Evolutionary conservation across 73 alveolate species (phyloP).

Genomic region (Paramecium pentaurelia): DNA sequence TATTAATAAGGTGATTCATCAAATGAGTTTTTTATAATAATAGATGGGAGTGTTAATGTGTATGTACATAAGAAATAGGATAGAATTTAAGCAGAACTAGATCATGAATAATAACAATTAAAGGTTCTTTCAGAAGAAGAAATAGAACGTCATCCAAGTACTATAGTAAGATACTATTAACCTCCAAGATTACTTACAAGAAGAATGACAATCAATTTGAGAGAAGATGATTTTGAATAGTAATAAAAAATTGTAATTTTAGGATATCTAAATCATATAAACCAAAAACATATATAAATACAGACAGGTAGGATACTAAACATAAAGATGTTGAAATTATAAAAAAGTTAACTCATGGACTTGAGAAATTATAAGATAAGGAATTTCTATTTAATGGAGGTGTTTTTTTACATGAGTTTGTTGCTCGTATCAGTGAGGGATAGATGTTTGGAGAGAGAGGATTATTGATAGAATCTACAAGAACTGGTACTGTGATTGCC

Average conservation of each 20-base stretch:
- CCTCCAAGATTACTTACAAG: neutral
- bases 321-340: conserved; percentile 12
- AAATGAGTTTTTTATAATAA: conserved; percentile 2
- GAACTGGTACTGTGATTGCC: conserved; percentile 54
- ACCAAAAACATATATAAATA: neutral
- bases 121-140: neutral
- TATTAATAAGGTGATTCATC: conserved; percentile 28
- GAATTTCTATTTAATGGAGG: conserved; percentile 8
- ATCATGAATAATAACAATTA: neutral
- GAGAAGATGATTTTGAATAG: neutral
- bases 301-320: neutral
- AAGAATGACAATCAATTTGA: conserved; percentile 16
- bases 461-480: neutral
- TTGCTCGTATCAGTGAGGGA: neutral
- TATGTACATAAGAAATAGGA: neutral
- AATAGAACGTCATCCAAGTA: neutral
- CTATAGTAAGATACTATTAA: neutral
- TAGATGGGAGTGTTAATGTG: conserved; percentile 48
- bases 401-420: conserved; percentile 1
- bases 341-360: conserved; percentile 20
- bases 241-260: neutral
- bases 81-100: neutral
- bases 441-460: conserved; percentile 48
- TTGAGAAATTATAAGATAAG: neutral
- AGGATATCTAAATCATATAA: neutral